Evolutionary conservation across 2,329 filamentous ascomycete genomes (phyloP).

Genomic region (Calonectria naviculata): DNA sequence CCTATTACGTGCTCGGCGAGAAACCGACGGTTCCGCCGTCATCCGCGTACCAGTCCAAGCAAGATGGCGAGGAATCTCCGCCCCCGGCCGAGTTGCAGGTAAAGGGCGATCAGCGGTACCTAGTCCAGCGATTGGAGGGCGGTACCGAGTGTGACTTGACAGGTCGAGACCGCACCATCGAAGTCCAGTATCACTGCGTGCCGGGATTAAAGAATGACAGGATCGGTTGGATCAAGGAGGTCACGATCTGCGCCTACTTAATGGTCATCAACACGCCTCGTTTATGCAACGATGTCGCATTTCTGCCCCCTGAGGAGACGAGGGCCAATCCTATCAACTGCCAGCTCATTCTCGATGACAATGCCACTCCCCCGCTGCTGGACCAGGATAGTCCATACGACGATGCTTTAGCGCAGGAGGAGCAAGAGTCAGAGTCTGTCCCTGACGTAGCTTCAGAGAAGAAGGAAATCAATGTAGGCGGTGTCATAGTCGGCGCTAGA

Average conservation of each 20-base stretch:
- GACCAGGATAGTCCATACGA: constrained; percentile 44
- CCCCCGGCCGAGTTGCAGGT: constrained; percentile 76
- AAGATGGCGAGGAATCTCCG: constrained; percentile 39
- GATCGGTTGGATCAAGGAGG: constrained; percentile 94
- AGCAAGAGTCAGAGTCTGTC: constrained; percentile 22
- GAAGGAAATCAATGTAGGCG: constrained; percentile 60
- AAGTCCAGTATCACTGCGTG: constrained; percentile 85
- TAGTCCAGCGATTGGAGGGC: constrained; percentile 83
- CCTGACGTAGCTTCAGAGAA: constrained; percentile 44
- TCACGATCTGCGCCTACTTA: constrained; percentile 89
- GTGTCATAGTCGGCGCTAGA: constrained; percentile 63
- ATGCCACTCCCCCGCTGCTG: constrained; percentile 51
- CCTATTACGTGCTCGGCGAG: constrained; percentile 82
- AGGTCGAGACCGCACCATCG: constrained; percentile 81
- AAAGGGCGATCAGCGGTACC: constrained; percentile 85
- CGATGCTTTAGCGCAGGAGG: constrained; percentile 41
- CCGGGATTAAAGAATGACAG: constrained; percentile 78
- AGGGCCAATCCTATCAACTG: constrained; percentile 83
- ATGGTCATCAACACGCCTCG: constrained; percentile 94
- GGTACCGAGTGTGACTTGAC: constrained; percentile 91
- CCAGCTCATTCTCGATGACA: constrained; percentile 71
- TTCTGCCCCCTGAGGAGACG: constrained; percentile 82
- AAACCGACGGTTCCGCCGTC: constrained; percentile 47
- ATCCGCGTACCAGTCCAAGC: constrained; percentile 37
- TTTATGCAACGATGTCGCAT: constrained; percentile 88